A percentile compares a stretch with the other conserved stretches of the same genome.
Evolutionary conservation across 2,329 filamentous ascomycete species (phyloP).

Genomic region (Knufia petricola): DNA sequence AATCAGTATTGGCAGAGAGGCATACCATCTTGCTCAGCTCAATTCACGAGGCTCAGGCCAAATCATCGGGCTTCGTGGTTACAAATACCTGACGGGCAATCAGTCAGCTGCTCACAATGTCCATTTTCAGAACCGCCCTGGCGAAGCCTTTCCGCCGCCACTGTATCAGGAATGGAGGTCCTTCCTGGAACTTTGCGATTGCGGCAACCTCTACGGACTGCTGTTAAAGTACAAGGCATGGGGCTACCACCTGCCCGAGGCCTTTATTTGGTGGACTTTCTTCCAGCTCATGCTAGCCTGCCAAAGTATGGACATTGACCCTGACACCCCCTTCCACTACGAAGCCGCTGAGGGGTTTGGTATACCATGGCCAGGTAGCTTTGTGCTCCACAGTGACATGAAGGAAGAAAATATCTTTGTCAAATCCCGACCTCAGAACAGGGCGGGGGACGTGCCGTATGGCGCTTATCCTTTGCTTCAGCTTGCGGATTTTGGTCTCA

Average conservation of each 20-base stretch:
- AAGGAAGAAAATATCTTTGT: conserved; percentile 9
- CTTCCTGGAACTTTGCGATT: conserved; percentile 15
- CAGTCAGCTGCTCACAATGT: background rate
- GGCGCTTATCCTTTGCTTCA: conserved; percentile 14
- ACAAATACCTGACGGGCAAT: conserved; percentile 10
- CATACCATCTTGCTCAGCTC: conserved; percentile 4
- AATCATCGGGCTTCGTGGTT: conserved; percentile 9
- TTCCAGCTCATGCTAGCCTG: conserved; percentile 11
- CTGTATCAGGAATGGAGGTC: conserved; percentile 11
- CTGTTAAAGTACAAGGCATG: conserved; percentile 16
- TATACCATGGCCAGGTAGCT: background rate
- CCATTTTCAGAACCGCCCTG: background rate
- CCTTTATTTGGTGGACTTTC: conserved; percentile 18
- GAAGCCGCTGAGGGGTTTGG: conserved; percentile 8
- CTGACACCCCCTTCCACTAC: background rate
- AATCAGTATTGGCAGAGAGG: background rate
- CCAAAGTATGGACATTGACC: background rate
- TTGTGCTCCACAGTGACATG: conserved; percentile 16
- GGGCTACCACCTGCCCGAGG: conserved; percentile 16
- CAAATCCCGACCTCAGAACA: background rate
- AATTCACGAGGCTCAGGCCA: conserved; percentile 1
- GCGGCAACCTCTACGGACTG: conserved; percentile 11
- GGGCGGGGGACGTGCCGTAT: background rate
- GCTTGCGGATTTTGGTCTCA: conserved; percentile 16
- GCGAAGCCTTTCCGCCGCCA: background rate